Evolutionary conservation across 441 rosid genomes (phyloP).

Genomic region (Erodium moschatum): DNA sequence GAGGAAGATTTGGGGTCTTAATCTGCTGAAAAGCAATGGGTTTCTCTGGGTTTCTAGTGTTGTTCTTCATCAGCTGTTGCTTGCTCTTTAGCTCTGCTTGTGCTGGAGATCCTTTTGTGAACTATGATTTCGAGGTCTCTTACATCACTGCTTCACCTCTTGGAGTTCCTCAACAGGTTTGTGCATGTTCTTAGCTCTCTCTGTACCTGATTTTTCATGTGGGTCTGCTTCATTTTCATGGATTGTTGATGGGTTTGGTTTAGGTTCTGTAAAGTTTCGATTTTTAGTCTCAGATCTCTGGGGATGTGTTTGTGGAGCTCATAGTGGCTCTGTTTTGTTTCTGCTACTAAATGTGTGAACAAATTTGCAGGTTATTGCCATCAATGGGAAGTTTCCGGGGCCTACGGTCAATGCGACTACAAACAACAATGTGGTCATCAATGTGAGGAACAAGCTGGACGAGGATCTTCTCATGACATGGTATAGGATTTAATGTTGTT

Average conservation of each 20-base stretch:
- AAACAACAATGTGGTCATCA: conserved; percentile 1
- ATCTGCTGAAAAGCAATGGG: too few relatives aligned
- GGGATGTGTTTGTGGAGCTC: background rate
- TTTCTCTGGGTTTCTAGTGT: background rate
- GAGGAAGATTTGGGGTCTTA: too few relatives aligned
- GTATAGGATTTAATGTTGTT: background rate
- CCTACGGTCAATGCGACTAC: background rate
- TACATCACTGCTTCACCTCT: background rate
- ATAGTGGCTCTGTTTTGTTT: too few relatives aligned
- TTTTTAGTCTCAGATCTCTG: background rate
- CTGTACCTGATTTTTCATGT: background rate
- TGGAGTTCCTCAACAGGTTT: background rate
- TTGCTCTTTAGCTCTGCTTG: background rate
- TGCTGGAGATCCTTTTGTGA: background rate
- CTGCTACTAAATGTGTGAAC: too few relatives aligned
- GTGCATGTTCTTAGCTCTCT: background rate
- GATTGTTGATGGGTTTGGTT: background rate
- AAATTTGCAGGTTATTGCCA: background rate
- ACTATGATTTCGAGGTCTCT: background rate
- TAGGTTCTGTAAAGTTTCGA: background rate
- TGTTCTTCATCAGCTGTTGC: background rate
- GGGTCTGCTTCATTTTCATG: conserved; percentile 5
- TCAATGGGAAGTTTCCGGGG: background rate
- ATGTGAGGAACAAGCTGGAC: background rate
- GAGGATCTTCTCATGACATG: background rate